Percentiles rank a stretch among this genome's conserved stretches.
phyloP scores from a whole-genome alignment of 371 early-diverging fungal genomes.

The Mortierella polycephala region DNA sequence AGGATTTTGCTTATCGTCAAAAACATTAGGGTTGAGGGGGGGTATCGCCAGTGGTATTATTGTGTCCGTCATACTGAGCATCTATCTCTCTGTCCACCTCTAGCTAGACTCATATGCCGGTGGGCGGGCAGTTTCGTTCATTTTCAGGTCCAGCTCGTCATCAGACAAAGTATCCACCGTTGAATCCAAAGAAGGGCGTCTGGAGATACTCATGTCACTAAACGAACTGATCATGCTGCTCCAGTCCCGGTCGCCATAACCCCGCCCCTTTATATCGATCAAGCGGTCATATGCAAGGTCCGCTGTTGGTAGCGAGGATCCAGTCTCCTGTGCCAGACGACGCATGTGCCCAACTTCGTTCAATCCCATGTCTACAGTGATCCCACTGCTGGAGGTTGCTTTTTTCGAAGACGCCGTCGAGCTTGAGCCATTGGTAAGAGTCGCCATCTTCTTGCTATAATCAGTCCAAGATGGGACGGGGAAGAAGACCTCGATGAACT shows the following conservation, averaged over 20 bases:
- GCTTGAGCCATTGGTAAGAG: slow-evolving; percentile 43
- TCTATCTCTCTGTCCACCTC: too few species aligned
- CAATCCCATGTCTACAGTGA: slow-evolving; percentile 58
- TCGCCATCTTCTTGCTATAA: slow-evolving; percentile 51
- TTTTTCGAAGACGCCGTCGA: background rate
- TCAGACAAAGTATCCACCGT: background rate
- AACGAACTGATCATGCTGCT: background rate
- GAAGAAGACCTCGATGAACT: slow-evolving; percentile 64
- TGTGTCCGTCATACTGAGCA: too few species aligned
- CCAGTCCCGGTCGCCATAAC: slow-evolving; percentile 12
- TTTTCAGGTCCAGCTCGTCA: slow-evolving; percentile 7
- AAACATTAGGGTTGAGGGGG: too few species aligned
- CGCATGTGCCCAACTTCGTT: slow-evolving; percentile 62
- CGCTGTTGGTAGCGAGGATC: slow-evolving; percentile 1
- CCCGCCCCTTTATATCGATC: background rate
- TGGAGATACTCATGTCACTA: background rate
- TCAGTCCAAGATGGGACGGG: slow-evolving; percentile 49
- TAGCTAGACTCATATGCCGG: background rate
- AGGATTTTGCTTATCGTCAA: too few species aligned
- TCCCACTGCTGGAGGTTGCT: slow-evolving; percentile 47
- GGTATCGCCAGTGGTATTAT: too few species aligned
- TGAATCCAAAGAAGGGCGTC: background rate
- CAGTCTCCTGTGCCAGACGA: background rate
- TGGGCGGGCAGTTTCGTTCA: background rate
- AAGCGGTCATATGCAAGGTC: slow-evolving; percentile 11